phyloP scores from a whole-genome alignment of 805 yeast species.

The Wickerhamiella slavikovae region DNA sequence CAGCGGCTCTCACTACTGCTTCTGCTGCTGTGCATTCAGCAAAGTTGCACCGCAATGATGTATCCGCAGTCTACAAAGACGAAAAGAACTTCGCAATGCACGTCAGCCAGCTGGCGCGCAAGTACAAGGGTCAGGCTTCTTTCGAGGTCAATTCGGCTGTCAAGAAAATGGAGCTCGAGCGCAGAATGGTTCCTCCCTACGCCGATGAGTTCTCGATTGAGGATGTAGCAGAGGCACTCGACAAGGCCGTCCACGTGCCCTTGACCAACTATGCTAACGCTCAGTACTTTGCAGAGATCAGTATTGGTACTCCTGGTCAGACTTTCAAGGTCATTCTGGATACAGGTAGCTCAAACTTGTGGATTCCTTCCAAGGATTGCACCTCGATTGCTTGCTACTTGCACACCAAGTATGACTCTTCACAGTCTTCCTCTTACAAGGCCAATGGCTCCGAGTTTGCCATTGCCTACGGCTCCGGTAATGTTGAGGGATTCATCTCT shows the following conservation, averaged over 20 bases:
- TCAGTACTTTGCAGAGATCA: constrained; percentile 83
- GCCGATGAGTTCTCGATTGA: constrained; percentile 2
- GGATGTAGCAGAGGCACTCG: constrained; percentile 15
- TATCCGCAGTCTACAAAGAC: constrained; percentile 8
- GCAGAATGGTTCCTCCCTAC: neutral
- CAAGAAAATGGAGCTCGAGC: too few relatives aligned
- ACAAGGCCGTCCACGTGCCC: constrained; percentile 49
- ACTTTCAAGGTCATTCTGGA: constrained; percentile 83
- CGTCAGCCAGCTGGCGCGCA: constrained; percentile 9
- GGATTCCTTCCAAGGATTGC: constrained; percentile 88
- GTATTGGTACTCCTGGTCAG: constrained; percentile 86
- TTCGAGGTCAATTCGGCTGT: constrained; percentile 4
- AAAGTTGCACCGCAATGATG: constrained; percentile 7
- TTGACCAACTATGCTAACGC: constrained; percentile 88
- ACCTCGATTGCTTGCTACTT: constrained; percentile 86
- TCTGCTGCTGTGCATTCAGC: constrained; percentile 10
- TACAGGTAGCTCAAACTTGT: constrained; percentile 90
- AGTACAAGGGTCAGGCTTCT: constrained; percentile 9
- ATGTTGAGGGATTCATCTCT: constrained; percentile 80
- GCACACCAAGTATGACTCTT: constrained; percentile 80
- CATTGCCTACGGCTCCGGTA: constrained; percentile 83
- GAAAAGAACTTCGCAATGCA: constrained; percentile 10
- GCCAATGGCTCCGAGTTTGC: constrained; percentile 72
- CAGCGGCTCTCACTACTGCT: constrained; percentile 9
- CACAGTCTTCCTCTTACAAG: constrained; percentile 61